Percentiles rank a stretch among this genome's conserved stretches.
These are phyloP conservation scores for Leccinum olivaceopallidum DNA, from an alignment of 768 basidiomycete species.

Conservation along the genomic window DNA sequence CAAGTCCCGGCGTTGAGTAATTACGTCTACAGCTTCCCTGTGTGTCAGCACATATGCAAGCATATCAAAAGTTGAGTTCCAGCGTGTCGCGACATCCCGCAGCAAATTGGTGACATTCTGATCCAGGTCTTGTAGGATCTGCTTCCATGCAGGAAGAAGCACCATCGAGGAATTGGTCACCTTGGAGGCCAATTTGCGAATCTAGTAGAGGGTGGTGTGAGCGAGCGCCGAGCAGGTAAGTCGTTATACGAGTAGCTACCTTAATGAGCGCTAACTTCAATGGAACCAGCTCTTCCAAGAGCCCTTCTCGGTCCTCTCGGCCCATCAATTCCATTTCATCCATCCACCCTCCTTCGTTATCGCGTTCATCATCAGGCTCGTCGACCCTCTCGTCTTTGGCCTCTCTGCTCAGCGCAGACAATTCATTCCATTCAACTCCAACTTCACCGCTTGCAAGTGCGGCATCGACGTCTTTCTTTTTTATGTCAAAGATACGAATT, in stretches of 20 bases:
- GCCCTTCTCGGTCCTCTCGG: slow-evolving; percentile 10
- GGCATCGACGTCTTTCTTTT: too few relatives aligned
- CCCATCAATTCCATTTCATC: slow-evolving; percentile 23
- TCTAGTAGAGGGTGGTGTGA: slow-evolving; percentile 18
- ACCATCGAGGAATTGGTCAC: slow-evolving; percentile 21
- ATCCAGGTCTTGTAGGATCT: slow-evolving; percentile 9
- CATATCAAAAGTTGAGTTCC: slow-evolving; percentile 20
- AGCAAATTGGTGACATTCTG: slow-evolving; percentile 7
- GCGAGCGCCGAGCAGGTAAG: neutral
- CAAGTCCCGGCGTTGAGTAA: slow-evolving; percentile 17
- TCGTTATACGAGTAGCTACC: too few relatives aligned
- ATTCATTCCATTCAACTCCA: too few relatives aligned
- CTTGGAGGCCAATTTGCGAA: slow-evolving; percentile 21
- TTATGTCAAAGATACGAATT: too few relatives aligned
- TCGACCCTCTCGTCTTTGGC: too few relatives aligned
- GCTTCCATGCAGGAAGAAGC: slow-evolving; percentile 25
- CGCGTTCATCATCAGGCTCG: neutral
- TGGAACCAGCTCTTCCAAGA: slow-evolving; percentile 20
- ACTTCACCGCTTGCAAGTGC: too few relatives aligned
- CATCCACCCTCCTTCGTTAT: slow-evolving; percentile 25
- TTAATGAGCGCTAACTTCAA: slow-evolving; percentile 31
- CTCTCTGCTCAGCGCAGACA: too few relatives aligned
- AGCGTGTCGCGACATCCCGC: slow-evolving; percentile 5
- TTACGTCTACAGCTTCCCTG: slow-evolving; percentile 18
- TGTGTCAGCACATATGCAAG: slow-evolving; percentile 21